Percentiles rank a stretch among this genome's conserved stretches.
phyloP scores from a whole-genome alignment of 75 land plant species.

The Picea glauca region DNA sequence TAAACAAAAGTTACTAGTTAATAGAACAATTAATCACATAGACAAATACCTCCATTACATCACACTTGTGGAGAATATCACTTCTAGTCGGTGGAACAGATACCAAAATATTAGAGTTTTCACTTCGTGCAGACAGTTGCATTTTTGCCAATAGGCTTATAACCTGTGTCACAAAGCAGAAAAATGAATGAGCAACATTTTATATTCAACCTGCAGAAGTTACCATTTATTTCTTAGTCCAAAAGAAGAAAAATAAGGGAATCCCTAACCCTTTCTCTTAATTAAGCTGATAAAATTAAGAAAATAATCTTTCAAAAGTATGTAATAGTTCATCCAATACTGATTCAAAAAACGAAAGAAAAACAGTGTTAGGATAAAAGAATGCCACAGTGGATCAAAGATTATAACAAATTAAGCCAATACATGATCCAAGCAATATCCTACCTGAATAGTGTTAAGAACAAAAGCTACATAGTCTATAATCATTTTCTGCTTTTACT shows the following conservation, averaged over 20 bases:
- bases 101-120: conserved; percentile 27
- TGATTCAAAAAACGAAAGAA: background rate
- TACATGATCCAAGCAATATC: too few relatives aligned
- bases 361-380: too few relatives aligned
- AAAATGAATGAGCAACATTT: background rate
- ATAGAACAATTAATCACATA: conserved; percentile 21
- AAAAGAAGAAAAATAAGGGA: background rate
- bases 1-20: background rate
- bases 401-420: too few relatives aligned
- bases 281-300: background rate
- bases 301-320: background rate
- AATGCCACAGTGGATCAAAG: too few relatives aligned
- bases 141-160: conserved; percentile 58
- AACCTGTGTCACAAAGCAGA: conserved; percentile 35
- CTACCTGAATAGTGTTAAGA: too few relatives aligned
- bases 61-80: conserved; percentile 90
- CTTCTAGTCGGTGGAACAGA: conserved; percentile 94
- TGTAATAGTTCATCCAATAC: background rate
- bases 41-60: conserved; percentile 80
- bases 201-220: background rate
- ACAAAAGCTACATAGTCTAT: too few relatives aligned
- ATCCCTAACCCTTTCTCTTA: background rate
- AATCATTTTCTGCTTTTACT: too few relatives aligned
- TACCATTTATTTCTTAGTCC: background rate
- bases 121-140: conserved; percentile 64